Evolutionary conservation across 2,329 filamentous ascomycete species (phyloP).

Genomic region (Colletotrichum orbiculare): DNA sequence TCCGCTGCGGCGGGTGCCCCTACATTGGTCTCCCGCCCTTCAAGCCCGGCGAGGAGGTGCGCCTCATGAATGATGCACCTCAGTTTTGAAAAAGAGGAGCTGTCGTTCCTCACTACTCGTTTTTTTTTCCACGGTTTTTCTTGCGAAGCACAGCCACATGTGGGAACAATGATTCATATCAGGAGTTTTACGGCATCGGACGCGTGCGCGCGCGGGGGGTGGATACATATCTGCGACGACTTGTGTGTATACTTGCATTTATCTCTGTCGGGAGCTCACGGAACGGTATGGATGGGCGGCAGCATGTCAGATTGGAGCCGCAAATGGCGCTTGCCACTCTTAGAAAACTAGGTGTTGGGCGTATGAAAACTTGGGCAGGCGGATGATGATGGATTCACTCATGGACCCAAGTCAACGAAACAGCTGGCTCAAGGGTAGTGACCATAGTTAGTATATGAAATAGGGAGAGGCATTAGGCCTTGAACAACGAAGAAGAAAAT

Average conservation of each 20-base stretch:
- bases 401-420: neutral
- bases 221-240: slow-evolving; percentile 6
- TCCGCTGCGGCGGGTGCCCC: slow-evolving; percentile 78
- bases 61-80: slow-evolving; percentile 84
- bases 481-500: too few species aligned
- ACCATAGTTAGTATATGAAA: too few species aligned
- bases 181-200: slow-evolving; percentile 2
- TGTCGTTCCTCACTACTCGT: neutral
- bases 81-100: slow-evolving; percentile 69
- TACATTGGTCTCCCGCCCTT: slow-evolving; percentile 95
- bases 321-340: neutral
- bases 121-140: neutral
- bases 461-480: too few species aligned
- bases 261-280: neutral
- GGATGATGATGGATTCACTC: neutral
- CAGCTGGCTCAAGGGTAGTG: too few species aligned
- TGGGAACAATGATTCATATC: neutral
- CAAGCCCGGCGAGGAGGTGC: slow-evolving; percentile 95
- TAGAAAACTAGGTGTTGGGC: slow-evolving; percentile 19
- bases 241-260: slow-evolving; percentile 20
- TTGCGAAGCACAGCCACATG: neutral
- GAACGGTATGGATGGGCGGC: neutral
- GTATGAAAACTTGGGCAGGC: slow-evolving; percentile 15
- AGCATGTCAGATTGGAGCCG: slow-evolving; percentile 4
- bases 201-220: neutral